Evolutionary conservation across 2,329 filamentous ascomycete genomes (phyloP), one percentile per base, ranked within the genome.

Genomic region (Diaporthe aspalathi): DNA sequence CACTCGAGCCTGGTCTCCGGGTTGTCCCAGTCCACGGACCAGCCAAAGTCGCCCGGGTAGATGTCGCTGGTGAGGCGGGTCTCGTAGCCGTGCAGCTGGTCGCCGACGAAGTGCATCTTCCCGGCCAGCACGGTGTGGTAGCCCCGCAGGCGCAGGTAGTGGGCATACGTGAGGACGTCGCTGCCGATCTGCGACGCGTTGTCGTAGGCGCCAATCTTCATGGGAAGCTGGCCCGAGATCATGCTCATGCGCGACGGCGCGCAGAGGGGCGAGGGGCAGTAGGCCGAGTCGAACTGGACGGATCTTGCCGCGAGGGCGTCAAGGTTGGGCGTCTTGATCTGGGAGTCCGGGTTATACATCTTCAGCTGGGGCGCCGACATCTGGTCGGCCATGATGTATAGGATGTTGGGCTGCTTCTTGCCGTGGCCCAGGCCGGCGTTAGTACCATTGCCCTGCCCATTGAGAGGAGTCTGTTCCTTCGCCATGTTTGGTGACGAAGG

Each of bases 351-450:
- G 81, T 98, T 95, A 85, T 98, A 94, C 85, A 97, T 95, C 84
- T 94, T 95, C 76, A 98, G 89, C 76, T 95, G 88, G 22, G 95
- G 95, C 35, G 95, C 95, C 22, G 95, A 93, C 81, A 98, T 90
- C 84, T 98, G 95, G 83, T 98, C 95, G 68, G 95, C 95, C 94
- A 98, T 97, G 84, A 98, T 97, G 86, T 96, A 97, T 57, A 95
- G 86, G 76, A 95, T 93, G 82, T 95, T 95, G 73, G 92, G 92
- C 79, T 68, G 71, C 65, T 73, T 71, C 47, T 60, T 53, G 32
- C 71, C 69, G 35, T 60, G 65, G 65, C 68, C 68, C 63, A 71
- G 60, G 43, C 65, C 56, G 27, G 68, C 22, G 50, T 73, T 73
- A 57, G 71, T 56, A 40, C 74, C 73, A 54, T 75, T 74, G 63